Conservation (phyloP, 345 rosid genomes). For the Ricinus communis region DNA sequence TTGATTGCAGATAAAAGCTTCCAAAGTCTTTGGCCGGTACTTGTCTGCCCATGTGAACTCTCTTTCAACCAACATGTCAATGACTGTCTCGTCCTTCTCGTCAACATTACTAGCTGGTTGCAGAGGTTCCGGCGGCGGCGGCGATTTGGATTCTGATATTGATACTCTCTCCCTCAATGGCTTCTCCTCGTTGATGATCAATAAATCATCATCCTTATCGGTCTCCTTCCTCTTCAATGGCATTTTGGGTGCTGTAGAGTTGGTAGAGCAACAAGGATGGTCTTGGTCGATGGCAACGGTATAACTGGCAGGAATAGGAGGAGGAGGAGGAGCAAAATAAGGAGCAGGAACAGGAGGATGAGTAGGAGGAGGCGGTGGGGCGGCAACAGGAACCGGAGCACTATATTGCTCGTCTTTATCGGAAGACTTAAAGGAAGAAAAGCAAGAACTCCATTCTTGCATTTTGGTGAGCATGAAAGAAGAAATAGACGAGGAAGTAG, state of each 20-base stretch:
- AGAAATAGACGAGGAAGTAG: slow-evolving; percentile 30
- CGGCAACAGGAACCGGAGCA: neutral
- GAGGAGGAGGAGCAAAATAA: too few species aligned
- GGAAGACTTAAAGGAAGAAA: slow-evolving; percentile 12
- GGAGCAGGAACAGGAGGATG: neutral
- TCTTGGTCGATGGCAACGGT: neutral
- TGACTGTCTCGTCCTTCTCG: slow-evolving; percentile 10
- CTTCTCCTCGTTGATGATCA: slow-evolving; percentile 35
- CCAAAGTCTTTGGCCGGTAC: slow-evolving; percentile 45
- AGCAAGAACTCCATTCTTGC: slow-evolving; percentile 42
- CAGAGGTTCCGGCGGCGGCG: neutral
- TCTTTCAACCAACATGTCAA: neutral
- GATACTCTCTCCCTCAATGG: slow-evolving; percentile 69
- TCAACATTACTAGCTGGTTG: neutral
- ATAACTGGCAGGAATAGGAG: too few species aligned
- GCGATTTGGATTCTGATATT: slow-evolving; percentile 2
- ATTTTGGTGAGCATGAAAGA: slow-evolving; percentile 31
- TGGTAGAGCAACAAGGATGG: neutral
- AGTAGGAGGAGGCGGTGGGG: neutral
- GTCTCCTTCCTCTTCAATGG: neutral
- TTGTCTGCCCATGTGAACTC: slow-evolving; percentile 47
- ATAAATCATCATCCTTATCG: neutral
- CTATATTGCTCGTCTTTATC: neutral
- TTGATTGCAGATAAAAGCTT: slow-evolving; percentile 57
- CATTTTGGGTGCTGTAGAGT: neutral